phyloP scores from a whole-genome alignment of 2,329 filamentous ascomycete genomes.

The Sclerotinia spermophila region DNA sequence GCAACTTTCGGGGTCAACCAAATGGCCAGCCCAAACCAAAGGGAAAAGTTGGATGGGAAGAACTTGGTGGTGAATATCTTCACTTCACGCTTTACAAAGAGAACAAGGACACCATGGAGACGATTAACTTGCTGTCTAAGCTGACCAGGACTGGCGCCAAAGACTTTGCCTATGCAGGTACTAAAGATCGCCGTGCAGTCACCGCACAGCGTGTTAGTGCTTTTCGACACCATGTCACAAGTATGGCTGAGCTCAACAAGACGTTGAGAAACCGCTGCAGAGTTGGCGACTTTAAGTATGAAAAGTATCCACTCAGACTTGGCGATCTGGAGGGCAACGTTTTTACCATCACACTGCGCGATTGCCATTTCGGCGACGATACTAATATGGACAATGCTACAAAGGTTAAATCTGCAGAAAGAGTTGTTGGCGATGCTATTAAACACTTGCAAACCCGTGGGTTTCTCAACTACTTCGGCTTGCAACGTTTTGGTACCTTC shows the following conservation, averaged over 20 bases:
- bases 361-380: slow-evolving; percentile 61
- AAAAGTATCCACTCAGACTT: slow-evolving; percentile 67
- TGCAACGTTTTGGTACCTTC: slow-evolving; percentile 95
- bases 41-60: slow-evolving; percentile 56
- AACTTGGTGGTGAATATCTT: slow-evolving; percentile 65
- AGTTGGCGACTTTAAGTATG: slow-evolving; percentile 80
- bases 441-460: slow-evolving; percentile 67
- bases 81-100: slow-evolving; percentile 75
- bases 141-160: slow-evolving; percentile 56
- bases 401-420: slow-evolving; percentile 43
- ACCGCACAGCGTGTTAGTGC: slow-evolving; percentile 65
- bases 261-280: slow-evolving; percentile 54
- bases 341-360: slow-evolving; percentile 86
- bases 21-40: slow-evolving; percentile 28
- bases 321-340: slow-evolving; percentile 87
- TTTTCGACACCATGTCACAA: slow-evolving; percentile 55
- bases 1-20: slow-evolving; percentile 20
- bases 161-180: slow-evolving; percentile 65
- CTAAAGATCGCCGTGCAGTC: slow-evolving; percentile 67
- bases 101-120: slow-evolving; percentile 64
- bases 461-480: slow-evolving; percentile 96
- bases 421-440: slow-evolving; percentile 57
- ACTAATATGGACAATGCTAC: slow-evolving; percentile 47
- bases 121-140: slow-evolving; percentile 57
- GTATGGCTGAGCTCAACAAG: slow-evolving; percentile 61